These are phyloP conservation scores for Bremia lactucae DNA, from an alignment of 352 stramenopile genomes.

Conservation along the genomic window DNA sequence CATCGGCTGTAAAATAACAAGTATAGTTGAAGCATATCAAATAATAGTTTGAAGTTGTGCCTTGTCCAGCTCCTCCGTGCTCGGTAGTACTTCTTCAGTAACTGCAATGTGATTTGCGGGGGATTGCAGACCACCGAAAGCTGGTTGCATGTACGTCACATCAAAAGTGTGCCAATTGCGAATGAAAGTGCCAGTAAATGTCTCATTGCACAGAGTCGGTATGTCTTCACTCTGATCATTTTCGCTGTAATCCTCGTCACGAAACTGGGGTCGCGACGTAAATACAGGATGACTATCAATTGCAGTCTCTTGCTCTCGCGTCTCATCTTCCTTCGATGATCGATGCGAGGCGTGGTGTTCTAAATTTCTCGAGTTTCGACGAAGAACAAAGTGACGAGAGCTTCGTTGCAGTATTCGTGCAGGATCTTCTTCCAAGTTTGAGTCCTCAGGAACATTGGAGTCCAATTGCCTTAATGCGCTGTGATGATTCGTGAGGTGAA, in stretches of 20 bases:
- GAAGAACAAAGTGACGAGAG: slow-evolving; percentile 59
- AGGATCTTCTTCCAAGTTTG: slow-evolving; percentile 13
- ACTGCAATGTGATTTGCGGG: slow-evolving; percentile 4
- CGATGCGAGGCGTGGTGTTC: slow-evolving; percentile 8
- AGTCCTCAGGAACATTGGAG: slow-evolving; percentile 17
- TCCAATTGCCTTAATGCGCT: slow-evolving; percentile 25
- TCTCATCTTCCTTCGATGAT: slow-evolving; percentile 1
- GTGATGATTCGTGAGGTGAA: slow-evolving; percentile 32
- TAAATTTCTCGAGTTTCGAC: slow-evolving; percentile 14
- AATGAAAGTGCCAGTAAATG: slow-evolving; percentile 45
- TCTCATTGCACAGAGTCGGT: slow-evolving; percentile 21
- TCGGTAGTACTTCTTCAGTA: slow-evolving; percentile 2
- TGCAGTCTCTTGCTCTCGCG: slow-evolving; percentile 8
- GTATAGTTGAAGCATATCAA: slow-evolving; percentile 19
- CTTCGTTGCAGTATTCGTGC: slow-evolving; percentile 24
- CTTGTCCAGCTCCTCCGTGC: slow-evolving; percentile 22
- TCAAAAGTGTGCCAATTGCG: slow-evolving; percentile 69
- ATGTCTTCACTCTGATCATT: slow-evolving; percentile 21
- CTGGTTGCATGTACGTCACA: slow-evolving; percentile 59
- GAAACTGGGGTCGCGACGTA: slow-evolving; percentile 68
- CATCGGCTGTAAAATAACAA: too few species aligned
- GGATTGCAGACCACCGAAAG: slow-evolving; percentile 46
- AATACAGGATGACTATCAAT: slow-evolving; percentile 27
- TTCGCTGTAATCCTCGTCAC: slow-evolving; percentile 34
- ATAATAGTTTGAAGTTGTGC: slow-evolving; percentile 17